phyloP scores from a whole-genome alignment of 352 stramenopile species.

The Phytophthora sansomeana region DNA sequence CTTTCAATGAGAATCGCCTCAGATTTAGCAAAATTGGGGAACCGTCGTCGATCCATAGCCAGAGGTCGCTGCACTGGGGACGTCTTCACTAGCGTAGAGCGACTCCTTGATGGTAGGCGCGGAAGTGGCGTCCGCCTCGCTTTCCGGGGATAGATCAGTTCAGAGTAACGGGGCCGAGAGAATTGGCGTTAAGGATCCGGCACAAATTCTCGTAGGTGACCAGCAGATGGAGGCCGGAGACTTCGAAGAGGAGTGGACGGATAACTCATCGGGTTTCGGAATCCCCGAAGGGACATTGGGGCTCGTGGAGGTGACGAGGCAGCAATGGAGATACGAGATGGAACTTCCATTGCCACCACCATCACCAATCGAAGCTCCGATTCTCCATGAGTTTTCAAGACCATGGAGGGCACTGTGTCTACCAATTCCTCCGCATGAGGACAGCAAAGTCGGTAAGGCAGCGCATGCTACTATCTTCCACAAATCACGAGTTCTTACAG shows the following conservation, averaged over 20 bases:
- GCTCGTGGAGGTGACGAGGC: constrained; percentile 26
- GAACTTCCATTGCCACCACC: constrained; percentile 35
- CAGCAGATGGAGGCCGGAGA: constrained; percentile 15
- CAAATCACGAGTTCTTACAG: no score
- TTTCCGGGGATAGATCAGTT: background rate
- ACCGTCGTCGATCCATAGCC: background rate
- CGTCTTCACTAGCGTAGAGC: background rate
- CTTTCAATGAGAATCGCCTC: background rate
- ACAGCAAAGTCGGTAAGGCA: constrained; percentile 21
- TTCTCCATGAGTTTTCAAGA: constrained; percentile 51
- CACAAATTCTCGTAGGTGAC: background rate
- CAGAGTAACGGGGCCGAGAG: background rate
- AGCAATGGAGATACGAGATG: constrained; percentile 26
- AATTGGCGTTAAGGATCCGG: background rate
- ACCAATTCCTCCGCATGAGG: constrained; percentile 9
- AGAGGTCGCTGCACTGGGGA: constrained; percentile 9
- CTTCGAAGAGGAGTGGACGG: constrained; percentile 12
- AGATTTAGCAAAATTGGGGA: background rate
- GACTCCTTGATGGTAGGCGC: constrained; percentile 9
- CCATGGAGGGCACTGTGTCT: constrained; percentile 46
- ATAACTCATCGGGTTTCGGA: constrained; percentile 26
- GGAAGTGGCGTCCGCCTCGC: background rate
- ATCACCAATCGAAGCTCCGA: constrained; percentile 29
- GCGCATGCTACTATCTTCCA: background rate
- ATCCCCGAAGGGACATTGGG: constrained; percentile 35